Evolutionary conservation across 1,284 basidiomycete genomes (phyloP), one percentile per base, ranked within the genome.

Genomic region (Ustilago sp.): DNA sequence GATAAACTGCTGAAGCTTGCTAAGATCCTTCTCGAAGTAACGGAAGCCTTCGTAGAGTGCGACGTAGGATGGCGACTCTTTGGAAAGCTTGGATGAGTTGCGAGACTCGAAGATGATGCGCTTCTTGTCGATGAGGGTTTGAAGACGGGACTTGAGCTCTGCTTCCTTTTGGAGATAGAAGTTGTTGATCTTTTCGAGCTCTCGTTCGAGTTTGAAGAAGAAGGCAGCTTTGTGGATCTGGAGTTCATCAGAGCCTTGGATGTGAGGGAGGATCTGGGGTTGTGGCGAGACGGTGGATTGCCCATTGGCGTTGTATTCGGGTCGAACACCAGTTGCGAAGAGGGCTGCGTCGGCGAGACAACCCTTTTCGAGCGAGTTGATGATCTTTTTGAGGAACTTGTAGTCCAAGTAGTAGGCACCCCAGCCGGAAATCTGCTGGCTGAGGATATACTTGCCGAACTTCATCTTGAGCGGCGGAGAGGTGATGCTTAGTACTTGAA

Each of bases 131-230:
- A 99, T 90, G 17, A 99, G 89, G 0, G 95, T 97, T 80, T 96
- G 92, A 68, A 99, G 91, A 90, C 73, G 96, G 87, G 85, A 73
- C 53, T 94, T 94, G 59, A 99, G 90, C 81, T 98, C 95, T 12
- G 95, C 93, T 87, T 99, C 97, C 87, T 97, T 98, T 87, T 96
- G 94, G 56, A 99, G 90, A 87, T 99, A 99, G 86, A 99, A 99
- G n/a, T 92, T 91, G 88, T 99, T 99, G 88, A 99, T 98, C 95
- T 99, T 99, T 88, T 99, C 97, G 23, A 99, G 89, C 87, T 99
- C 97, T 38, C 97, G 90, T 87, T 98, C 96, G 1, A 99, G 90
- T 85, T 96, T 98, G 90, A 98, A 99, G 89, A 99, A 99, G 89
- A 98, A 99, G 1, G 95, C 94, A 23, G 96, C 94, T 84, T 96